These are phyloP conservation scores for Coniochaeta pulveracea DNA, from an alignment of 2,329 filamentous ascomycete genomes.

Conservation along the genomic window DNA sequence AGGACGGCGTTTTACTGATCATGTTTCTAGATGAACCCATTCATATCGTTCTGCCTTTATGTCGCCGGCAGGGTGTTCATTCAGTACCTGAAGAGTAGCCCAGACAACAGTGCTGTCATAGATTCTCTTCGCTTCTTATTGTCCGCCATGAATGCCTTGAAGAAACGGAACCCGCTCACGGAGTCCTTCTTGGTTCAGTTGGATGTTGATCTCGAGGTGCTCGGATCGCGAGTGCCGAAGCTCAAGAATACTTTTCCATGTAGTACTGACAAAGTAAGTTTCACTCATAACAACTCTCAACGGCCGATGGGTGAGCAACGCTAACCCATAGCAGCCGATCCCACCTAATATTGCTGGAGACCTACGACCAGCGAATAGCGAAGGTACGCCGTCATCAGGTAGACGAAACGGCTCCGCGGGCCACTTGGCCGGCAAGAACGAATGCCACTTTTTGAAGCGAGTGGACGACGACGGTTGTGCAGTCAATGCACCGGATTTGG, in stretches of 20 bases:
- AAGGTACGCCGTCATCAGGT: too few species aligned
- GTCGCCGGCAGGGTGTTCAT: constrained; percentile 93
- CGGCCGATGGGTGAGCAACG: too few species aligned
- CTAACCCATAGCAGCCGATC: too few species aligned
- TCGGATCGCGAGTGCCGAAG: constrained; percentile 50
- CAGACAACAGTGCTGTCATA: constrained; percentile 66
- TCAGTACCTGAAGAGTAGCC: constrained; percentile 90
- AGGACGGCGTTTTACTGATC: background rate
- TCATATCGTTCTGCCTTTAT: constrained; percentile 90
- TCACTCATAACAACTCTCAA: background rate
- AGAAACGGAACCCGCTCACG: constrained; percentile 78
- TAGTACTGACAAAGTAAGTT: constrained; percentile 37
- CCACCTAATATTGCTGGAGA: too few species aligned
- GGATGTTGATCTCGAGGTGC: constrained; percentile 77
- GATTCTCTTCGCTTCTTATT: constrained; percentile 86
- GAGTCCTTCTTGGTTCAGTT: constrained; percentile 92
- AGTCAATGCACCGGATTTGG: constrained; percentile 25
- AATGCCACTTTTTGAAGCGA: constrained; percentile 30
- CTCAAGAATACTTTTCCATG: constrained; percentile 44
- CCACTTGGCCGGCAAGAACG: constrained; percentile 31
- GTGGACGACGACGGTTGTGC: constrained; percentile 28
- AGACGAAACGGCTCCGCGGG: constrained; percentile 15
- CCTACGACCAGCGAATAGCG: too few species aligned
- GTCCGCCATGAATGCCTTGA: constrained; percentile 80
- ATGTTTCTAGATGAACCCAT: constrained; percentile 70